Percentiles rank a stretch among this genome's conserved stretches.
phyloP scores from a whole-genome alignment of 768 basidiomycete species.

The Serendipita vermifera region DNA sequence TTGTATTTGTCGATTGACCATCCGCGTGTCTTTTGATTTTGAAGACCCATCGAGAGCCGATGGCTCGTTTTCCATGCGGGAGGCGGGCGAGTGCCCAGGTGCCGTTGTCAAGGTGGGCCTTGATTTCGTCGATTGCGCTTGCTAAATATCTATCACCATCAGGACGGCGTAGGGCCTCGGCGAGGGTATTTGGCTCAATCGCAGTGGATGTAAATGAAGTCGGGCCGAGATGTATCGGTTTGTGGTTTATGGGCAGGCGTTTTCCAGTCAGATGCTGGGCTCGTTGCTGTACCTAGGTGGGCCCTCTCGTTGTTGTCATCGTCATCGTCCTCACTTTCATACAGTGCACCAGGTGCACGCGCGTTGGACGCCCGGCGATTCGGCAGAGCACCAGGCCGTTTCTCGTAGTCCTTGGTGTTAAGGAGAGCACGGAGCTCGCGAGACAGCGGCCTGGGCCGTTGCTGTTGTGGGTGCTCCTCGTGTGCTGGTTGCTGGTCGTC shows the following conservation, averaged over 20 bases:
- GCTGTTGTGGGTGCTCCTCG: too few relatives aligned
- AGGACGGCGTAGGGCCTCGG: slow-evolving; percentile 16
- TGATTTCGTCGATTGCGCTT: slow-evolving; percentile 19
- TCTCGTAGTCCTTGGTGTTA: background rate
- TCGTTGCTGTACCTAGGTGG: too few relatives aligned
- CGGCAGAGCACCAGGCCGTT: background rate
- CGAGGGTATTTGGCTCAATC: slow-evolving; percentile 12
- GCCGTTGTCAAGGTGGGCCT: background rate
- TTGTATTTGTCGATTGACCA: slow-evolving; percentile 18
- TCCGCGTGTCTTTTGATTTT: slow-evolving; percentile 17
- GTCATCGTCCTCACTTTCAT: background rate
- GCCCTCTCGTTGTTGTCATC: too few relatives aligned
- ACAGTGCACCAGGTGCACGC: background rate
- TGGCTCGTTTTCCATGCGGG: slow-evolving; percentile 15
- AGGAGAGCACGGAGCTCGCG: too few relatives aligned
- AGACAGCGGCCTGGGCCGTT: too few relatives aligned
- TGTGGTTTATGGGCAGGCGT: background rate
- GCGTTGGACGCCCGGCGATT: background rate
- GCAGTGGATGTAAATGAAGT: slow-evolving; percentile 13
- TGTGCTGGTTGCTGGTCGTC: background rate
- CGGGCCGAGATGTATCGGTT: background rate
- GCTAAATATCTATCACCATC: slow-evolving; percentile 17
- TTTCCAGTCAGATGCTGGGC: too few relatives aligned
- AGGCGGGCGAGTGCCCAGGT: slow-evolving; percentile 19
- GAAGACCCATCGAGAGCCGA: slow-evolving; percentile 21